Percentiles rank a stretch among this genome's conserved stretches.
These are phyloP conservation scores for Pythium apleroticum DNA, from an alignment of 352 stramenopile species.

Conservation along the genomic window DNA sequence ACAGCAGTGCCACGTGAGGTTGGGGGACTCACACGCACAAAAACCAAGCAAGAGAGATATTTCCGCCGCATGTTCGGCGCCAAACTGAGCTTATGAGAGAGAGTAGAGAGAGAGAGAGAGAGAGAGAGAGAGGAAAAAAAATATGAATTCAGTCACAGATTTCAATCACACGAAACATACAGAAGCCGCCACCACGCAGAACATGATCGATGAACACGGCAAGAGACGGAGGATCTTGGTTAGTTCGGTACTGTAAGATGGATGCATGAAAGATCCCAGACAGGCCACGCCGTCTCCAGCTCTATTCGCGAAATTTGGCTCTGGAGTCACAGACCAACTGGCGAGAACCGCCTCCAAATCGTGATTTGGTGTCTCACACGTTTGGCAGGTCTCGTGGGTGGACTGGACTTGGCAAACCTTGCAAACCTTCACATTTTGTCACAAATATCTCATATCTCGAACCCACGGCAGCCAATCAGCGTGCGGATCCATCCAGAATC, in stretches of 20 bases:
- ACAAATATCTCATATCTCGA: slow-evolving; percentile 2
- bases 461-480: not conserved
- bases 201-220: not conserved
- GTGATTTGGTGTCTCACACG: not conserved
- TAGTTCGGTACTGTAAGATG: not conserved
- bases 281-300: not conserved
- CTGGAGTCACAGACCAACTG: not conserved
- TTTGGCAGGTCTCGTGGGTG: too few species aligned
- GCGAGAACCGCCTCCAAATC: not conserved
- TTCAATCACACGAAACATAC: too few species aligned
- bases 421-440: not conserved
- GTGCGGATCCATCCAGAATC: not conserved
- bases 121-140: not conserved
- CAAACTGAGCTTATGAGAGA: not conserved
- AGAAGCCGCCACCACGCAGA: not conserved
- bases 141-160: not conserved
- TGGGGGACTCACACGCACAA: not conserved
- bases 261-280: not conserved
- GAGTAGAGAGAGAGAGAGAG: too few species aligned
- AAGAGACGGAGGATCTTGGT: not conserved
- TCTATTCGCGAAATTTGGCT: not conserved
- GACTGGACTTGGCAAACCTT: not conserved
- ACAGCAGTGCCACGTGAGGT: not conserved
- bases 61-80: not conserved
- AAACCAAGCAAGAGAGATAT: not conserved